A percentile compares a stretch with the other conserved stretches of the same genome.
These are phyloP conservation scores for Alopecurus myosuroides DNA, from an alignment of 176 grass and related monocot genomes.

Conservation along the genomic window DNA sequence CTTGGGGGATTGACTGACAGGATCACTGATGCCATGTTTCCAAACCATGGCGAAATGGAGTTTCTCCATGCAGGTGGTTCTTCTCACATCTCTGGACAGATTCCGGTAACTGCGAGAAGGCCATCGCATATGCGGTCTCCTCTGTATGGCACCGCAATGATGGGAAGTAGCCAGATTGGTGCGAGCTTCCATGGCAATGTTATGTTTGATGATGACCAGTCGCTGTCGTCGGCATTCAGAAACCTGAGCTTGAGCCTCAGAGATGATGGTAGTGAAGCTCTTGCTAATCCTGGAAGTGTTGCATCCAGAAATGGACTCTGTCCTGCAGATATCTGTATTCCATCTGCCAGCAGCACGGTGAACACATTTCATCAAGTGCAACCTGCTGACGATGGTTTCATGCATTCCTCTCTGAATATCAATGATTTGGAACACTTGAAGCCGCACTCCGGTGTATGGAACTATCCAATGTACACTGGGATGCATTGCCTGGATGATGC, in stretches of 20 bases:
- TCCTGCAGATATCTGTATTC: neutral
- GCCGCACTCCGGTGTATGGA: neutral
- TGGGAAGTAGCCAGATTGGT: neutral
- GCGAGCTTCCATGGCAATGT: neutral
- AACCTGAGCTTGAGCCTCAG: constrained; percentile 30
- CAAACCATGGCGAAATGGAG: neutral
- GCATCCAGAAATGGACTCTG: neutral
- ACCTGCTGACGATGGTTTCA: constrained; percentile 8
- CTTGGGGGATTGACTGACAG: neutral
- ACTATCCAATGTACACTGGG: neutral
- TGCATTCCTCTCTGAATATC: neutral
- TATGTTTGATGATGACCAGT: constrained; percentile 35
- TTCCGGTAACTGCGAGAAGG: neutral
- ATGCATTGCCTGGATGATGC: neutral
- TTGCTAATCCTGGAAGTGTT: neutral
- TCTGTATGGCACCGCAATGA: neutral
- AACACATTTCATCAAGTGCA: neutral
- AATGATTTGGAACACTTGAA: constrained; percentile 25
- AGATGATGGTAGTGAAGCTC: neutral
- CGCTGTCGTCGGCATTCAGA: constrained; percentile 23
- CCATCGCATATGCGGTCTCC: neutral
- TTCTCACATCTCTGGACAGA: neutral
- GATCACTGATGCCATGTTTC: neutral
- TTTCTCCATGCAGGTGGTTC: neutral
- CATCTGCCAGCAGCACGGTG: neutral